These are phyloP conservation scores for Hymenoscyphus repandus DNA, from an alignment of 2,329 filamentous ascomycete species.

Conservation along the genomic window DNA sequence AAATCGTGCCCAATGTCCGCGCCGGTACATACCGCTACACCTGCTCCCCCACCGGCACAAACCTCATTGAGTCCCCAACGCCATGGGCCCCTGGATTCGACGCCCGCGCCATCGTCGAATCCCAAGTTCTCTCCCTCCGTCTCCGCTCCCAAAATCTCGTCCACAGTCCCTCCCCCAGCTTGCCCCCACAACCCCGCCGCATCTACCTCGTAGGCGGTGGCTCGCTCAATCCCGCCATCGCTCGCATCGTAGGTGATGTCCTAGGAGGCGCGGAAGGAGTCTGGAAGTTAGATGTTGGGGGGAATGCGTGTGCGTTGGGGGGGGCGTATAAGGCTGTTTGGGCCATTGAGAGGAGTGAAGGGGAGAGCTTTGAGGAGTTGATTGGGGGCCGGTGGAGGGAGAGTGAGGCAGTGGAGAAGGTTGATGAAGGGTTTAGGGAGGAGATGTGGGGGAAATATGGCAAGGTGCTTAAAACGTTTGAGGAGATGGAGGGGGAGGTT, in stretches of 20 bases:
- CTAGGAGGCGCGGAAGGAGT: constrained; percentile 86
- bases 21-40: constrained; percentile 84
- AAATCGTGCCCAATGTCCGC: constrained; percentile 89
- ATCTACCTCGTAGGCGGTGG: constrained; percentile 95
- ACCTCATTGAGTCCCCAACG: constrained; percentile 36
- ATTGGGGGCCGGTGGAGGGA: constrained; percentile 83
- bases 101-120: constrained; percentile 83
- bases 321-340: constrained; percentile 95
- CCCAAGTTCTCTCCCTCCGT: constrained; percentile 87
- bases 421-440: constrained; percentile 74
- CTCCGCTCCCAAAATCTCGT: constrained; percentile 79
- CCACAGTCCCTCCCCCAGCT: constrained; percentile 41
- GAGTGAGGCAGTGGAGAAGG: constrained; percentile 73
- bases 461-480: constrained; percentile 69
- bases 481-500: constrained; percentile 65
- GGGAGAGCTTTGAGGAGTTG: constrained; percentile 82
- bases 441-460: constrained; percentile 76
- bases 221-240: constrained; percentile 83
- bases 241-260: constrained; percentile 77
- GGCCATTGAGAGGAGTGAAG: constrained; percentile 64
- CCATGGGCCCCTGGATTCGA: constrained; percentile 62
- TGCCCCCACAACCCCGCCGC: constrained; percentile 80
- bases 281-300: constrained; percentile 88
- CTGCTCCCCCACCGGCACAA: constrained; percentile 49
- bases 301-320: constrained; percentile 90